Base-by-base conservation (phyloP, 2,329 filamentous ascomycete genomes). In the Talaromyces atroroseus region DNA sequence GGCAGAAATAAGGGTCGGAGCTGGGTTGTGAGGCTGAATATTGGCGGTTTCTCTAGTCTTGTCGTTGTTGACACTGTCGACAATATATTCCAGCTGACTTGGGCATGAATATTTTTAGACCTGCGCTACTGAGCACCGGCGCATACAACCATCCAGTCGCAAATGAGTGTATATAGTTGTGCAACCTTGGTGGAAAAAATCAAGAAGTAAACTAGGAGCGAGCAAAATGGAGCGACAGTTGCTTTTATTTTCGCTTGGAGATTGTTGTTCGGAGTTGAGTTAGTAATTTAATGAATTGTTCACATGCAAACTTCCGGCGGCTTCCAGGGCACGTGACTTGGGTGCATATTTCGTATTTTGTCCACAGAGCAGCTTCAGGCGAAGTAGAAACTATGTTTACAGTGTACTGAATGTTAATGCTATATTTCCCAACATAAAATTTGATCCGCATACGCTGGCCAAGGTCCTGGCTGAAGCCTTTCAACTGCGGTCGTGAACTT, bases 1-100 rank as follows among this genome's bases (percentile, higher is more conserved):
- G 60, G 63, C 63, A 56, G 57, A 61, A 54, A 59, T 54, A 56
- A 62, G 57, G 8, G 61, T 54, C 36, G 60, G 60, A 44, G 47
- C 36, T 24, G 49, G 63, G 60, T 56, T 58, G 58, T 62, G 60
- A 60, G 64, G 67, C 64, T 66, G 52, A 72, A 73, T 72, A 65
- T 61, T 72, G 70, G 69, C 67, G 61, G 61, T 49, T 62, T 38
- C 29, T 47, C 40, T 11, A 8, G 16, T 40, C 23, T 16, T 46
- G 32, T 49, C 34, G 58, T 18, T 26, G 34, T 38, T 40, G 38
- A 26, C n/a, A 40, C 23, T 29, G 20, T 32, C 26, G 26, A 26
- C 3, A 40, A 20, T 21, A 21, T 44, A 46, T 44, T 23, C 23
- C 14, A 18, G 52, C 45, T 54, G 45, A 14, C n/a, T 26, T 48